phyloP scores from a whole-genome alignment of 345 rosid genomes.

The Heritiera littoralis region DNA sequence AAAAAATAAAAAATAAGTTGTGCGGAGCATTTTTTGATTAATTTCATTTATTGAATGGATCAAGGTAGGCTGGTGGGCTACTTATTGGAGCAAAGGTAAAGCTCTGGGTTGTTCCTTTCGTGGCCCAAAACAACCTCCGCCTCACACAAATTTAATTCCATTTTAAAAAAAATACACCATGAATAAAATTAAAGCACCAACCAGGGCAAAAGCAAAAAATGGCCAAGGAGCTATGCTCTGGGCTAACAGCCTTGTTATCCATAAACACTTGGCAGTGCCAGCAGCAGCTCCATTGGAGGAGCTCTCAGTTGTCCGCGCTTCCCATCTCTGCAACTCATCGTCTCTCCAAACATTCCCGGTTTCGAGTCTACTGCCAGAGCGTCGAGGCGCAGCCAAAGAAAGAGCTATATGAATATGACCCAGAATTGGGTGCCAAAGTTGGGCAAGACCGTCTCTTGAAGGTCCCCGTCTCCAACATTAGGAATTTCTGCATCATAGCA shows the following conservation, averaged over 20 bases:
- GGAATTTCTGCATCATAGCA: conserved; percentile 90
- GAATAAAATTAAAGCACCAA: not conserved
- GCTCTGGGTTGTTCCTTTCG: not conserved
- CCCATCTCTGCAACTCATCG: not conserved
- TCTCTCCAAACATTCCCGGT: conserved; percentile 6
- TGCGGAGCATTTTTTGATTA: too few relatives aligned
- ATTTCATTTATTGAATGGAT: not conserved
- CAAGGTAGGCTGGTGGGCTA: not conserved
- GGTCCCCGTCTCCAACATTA: conserved; percentile 77
- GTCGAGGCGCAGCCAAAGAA: not conserved
- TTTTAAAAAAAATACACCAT: too few relatives aligned
- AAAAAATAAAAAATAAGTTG: too few relatives aligned
- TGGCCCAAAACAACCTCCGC: not conserved
- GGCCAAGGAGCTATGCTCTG: conserved; percentile 17
- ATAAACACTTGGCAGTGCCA: conserved; percentile 11
- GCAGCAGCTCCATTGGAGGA: not conserved
- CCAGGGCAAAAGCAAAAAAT: not conserved
- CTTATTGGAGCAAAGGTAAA: not conserved
- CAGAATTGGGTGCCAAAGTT: conserved; percentile 36
- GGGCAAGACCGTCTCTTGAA: conserved; percentile 84
- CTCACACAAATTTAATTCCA: not conserved
- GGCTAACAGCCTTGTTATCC: conserved; percentile 12
- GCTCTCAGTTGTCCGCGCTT: not conserved
- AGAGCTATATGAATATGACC: conserved; percentile 16
- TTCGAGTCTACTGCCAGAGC: conserved; percentile 8